These are phyloP conservation scores for Trichocladium uniseriatum DNA, from an alignment of 495 filamentous ascomycete genomes.

Conservation along the genomic window DNA sequence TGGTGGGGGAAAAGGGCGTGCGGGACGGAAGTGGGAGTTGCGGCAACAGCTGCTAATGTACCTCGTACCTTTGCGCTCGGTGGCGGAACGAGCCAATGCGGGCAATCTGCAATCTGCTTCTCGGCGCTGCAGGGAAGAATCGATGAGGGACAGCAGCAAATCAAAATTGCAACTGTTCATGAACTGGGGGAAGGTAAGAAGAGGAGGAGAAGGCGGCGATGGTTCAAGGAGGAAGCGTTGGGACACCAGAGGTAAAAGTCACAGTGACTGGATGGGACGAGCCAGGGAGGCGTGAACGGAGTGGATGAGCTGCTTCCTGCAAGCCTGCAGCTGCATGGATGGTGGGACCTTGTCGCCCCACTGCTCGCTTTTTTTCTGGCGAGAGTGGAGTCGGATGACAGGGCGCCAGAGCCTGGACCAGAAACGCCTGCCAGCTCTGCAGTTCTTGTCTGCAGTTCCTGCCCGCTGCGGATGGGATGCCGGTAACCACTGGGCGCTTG, in stretches of 20 bases:
- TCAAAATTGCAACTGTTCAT: neutral
- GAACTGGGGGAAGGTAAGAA: neutral
- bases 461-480: neutral
- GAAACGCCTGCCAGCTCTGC: no score
- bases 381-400: slow-evolving; percentile 12
- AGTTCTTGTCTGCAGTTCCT: neutral
- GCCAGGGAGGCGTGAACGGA: slow-evolving; percentile 12
- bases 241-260: slow-evolving; percentile 1
- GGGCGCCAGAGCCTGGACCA: slow-evolving; percentile 7
- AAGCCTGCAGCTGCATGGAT: slow-evolving; percentile 11
- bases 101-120: neutral
- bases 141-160: neutral
- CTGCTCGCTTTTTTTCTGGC: slow-evolving; percentile 7
- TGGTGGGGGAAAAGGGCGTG: slow-evolving; percentile 6
- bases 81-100: slow-evolving; percentile 3
- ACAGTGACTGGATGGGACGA: slow-evolving; percentile 2
- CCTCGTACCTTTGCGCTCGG: neutral
- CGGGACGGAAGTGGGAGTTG: slow-evolving; percentile 1
- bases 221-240: slow-evolving; percentile 6
- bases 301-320: slow-evolving; percentile 5
- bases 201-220: neutral
- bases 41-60: neutral
- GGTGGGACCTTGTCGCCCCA: slow-evolving; percentile 7
- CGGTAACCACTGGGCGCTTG: no score
- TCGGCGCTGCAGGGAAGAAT: neutral